A percentile compares a stretch with the other conserved stretches of the same genome.
phyloP scores from a whole-genome alignment of 108 stramenopile genomes.

The Cyclotella cryptica region DNA sequence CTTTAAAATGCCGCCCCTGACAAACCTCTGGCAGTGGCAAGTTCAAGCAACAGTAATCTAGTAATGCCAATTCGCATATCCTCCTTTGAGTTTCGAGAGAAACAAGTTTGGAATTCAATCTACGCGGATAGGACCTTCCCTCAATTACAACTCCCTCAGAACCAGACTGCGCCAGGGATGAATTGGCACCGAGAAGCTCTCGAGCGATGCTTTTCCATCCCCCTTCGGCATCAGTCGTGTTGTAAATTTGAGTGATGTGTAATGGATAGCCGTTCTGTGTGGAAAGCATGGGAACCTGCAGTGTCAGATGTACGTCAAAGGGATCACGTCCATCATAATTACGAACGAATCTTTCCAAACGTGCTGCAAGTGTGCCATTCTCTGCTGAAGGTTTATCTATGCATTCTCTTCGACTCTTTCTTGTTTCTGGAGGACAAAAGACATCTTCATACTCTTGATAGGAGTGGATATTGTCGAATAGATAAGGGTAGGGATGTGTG shows the following conservation, averaged over 20 bases:
- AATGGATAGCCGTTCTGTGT: slow-evolving; percentile 25
- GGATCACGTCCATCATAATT: slow-evolving; percentile 42
- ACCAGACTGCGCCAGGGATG: slow-evolving; percentile 3
- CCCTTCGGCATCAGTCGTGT: slow-evolving; percentile 32
- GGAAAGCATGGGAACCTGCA: slow-evolving; percentile 46
- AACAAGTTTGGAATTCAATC: slow-evolving; percentile 33
- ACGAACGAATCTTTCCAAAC: slow-evolving; percentile 46
- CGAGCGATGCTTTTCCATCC: slow-evolving; percentile 22
- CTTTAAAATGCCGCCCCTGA: slow-evolving; percentile 18
- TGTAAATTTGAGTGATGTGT: slow-evolving; percentile 49
- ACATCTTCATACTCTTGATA: slow-evolving; percentile 41
- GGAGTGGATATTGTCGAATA: slow-evolving; percentile 32
- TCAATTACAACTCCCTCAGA: slow-evolving; percentile 22
- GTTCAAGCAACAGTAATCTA: slow-evolving; percentile 52
- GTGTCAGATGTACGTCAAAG: slow-evolving; percentile 49
- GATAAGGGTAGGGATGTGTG: slow-evolving; percentile 44
- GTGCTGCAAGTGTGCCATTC: slow-evolving; percentile 47
- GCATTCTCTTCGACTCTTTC: slow-evolving; percentile 33
- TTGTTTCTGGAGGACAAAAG: slow-evolving; percentile 31
- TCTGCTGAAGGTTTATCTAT: slow-evolving; percentile 20
- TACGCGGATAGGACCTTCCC: slow-evolving; percentile 45
- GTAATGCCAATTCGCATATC: slow-evolving; percentile 35
- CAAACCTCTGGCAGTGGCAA: slow-evolving; percentile 42
- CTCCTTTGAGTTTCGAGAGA: slow-evolving; percentile 30
- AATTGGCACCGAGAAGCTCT: slow-evolving; percentile 29